Evolutionary conservation across 257 asterid genomes (phyloP), one percentile per base, ranked within the genome.

Genomic region (Parsonsia alboflavescens): DNA sequence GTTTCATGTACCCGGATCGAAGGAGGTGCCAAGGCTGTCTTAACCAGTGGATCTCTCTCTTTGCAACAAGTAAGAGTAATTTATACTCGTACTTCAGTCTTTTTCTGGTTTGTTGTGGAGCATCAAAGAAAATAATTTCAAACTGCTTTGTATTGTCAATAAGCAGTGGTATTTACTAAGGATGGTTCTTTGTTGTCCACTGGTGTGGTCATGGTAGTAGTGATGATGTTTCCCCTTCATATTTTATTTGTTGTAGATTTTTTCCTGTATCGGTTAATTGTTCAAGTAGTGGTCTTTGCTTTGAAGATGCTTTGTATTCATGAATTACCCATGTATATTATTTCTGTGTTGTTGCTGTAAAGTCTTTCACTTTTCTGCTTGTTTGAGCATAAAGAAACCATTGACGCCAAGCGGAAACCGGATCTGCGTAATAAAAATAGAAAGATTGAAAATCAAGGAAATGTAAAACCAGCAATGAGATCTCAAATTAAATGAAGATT

Each of bases 21-120:
- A 84, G 98, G 98, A 69, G 98, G 98, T 22, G 97, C 97, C 8
- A 91, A 94, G 84, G 98, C 98, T 75, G 97, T 94, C 59, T 81
- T 94, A 75, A 85, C 93, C 2, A 91, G 91, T 72, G 98, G 98
- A 21, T 86, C 92, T 45, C 96, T 93, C 44, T 66, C 93, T 2
- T 82, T 93, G 77, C 95, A 91, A 85, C 92, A 83, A 78, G 98
- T 93, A 9, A 89, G 97, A 3, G 96, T 89, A 74, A 87, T 91
- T 65, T 93, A 86, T 68, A 81, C 96, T 75, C 92, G 98, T 2
- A 86, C 96, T 58, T 89, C 96, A 22, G 84, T 93, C 66, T 82
- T 81, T 72, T 91, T 93, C 91, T 93, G 98, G 98, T 93, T 93
- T 78, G 88, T 80, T 39, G 90, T 93, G 49, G 88, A 72, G 80